Base-by-base conservation (phyloP, 2,329 filamentous ascomycete genomes). In the Colletotrichum somersetense region DNA sequence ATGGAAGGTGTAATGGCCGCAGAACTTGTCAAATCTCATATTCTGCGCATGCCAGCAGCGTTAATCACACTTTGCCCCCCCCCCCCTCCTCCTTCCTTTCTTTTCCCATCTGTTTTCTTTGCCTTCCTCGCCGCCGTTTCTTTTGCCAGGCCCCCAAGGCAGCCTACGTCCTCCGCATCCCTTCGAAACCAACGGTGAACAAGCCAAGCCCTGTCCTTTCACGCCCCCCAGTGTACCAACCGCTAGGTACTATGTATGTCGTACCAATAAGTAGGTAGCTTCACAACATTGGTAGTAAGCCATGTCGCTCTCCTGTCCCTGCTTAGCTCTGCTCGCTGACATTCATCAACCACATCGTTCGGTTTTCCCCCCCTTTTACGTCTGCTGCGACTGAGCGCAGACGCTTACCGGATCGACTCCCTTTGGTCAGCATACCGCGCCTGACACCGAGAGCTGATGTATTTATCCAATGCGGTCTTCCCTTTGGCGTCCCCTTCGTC, bases 21-120 rank as follows among this genome's bases (percentile, higher is more conserved):
- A 52, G 46, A 67, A 62, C 30, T 67, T 42, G 58, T 71, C 68
- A 71, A 57, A 40, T 71, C 57, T 71, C 68, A 71, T 68, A 65
- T 71, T 71, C 64, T 62, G 46, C 44, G 52, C 65, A 67, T 42
- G 44, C 23, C 52, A 30, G 30, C 52, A 40, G 42, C 52, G 30
- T 67, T 62, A 67, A 67, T 67, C 56, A 67, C 56, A 55, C 65
- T 12, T 71, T 68, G 33, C 64, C 63, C 58, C 67, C 62, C 62
- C 58, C 14, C 23, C 57, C 42, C 42, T 44, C 46, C 67, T 66
- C 53, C 44, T 38, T 53, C 14, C 23, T 18, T 67, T 42, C 48
- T 67, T 42, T 58, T 57, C 23, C 23, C 48, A 48, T 18, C 10
- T 12, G n/a, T 23, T 62, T 46, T 44, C 62, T 48, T 68, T 66